Evolutionary conservation across 2,329 filamentous ascomycete genomes (phyloP), one percentile per base, ranked within the genome.

Genomic region (Trichoderma citrinoviride): DNA sequence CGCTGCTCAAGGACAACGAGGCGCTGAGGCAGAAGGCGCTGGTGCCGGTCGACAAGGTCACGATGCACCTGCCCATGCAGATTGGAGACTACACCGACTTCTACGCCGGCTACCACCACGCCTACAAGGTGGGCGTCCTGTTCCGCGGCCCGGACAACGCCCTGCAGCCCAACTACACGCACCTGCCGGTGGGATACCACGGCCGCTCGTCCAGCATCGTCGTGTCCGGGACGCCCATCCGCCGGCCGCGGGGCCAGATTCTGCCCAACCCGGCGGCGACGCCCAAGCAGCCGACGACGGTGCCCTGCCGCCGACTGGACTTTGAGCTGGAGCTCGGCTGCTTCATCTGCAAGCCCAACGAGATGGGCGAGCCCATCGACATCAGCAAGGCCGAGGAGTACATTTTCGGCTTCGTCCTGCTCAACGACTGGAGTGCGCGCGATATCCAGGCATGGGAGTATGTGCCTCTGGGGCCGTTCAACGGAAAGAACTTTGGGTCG

Each of bases 71-170:
- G 1, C 91, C 91, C 1, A 85, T 95, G 81, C 80, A 84, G 43
- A 91, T 94, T 71, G 90, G 90, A 37, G 91, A 94, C 73, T 94
- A 94, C 74, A 92, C 91, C 2, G 91, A 95, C 73, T 95, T 94
- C 78, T 95, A 91, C 73, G 91, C 89, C 15, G 90, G 91, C 55
- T 79, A 89, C 71, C 89, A 93, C 72, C 91, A 95, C 76, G 91
- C 91, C 5, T 90, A 87, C 79, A 78, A 78, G 69, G 81, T 90
- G 8, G 90, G 90, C 4, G 83, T 86, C 1, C 82, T 93, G 23
- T 92, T 94, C 77, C 86, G 91, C 40, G 90, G 90, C 0, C 84
- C 88, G 0, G 83, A 84, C 17, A 91, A 92, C 69, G 90, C 90
- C 0, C 80, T 95, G 21, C 89, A 93, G 75, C 89, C 90, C 10